Evolutionary conservation across 371 early-diverging fungal genomes (phyloP), one percentile per base, ranked within the genome.

Genomic region (Mortierella sp.): DNA sequence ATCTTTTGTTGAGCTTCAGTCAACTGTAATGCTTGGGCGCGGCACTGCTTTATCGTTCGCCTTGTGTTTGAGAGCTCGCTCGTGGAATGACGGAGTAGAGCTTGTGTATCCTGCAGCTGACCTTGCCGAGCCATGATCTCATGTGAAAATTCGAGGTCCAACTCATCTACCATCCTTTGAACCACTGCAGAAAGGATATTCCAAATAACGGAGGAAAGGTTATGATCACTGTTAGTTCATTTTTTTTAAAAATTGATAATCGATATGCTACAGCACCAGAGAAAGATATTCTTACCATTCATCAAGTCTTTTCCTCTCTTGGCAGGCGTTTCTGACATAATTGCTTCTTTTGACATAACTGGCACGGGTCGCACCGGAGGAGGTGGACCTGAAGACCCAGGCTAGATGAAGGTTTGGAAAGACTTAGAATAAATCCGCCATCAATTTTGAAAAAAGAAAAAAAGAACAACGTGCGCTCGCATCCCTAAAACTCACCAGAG

Each of bases 11-110:
- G 84, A 20, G 91, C 86, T 57, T 93, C 92, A 5, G 92, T 89
- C 54, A 94, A 59, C 47, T 83, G 83, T 47, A 83, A 65, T 16
- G 85, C 85, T 78, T 91, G 87, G 20, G 75, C 47, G 28, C 89
- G 86, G 28, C 86, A 85, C 39, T 85, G 73, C 32, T 93, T 87
- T 55, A 94, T 86, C 51, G 88, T 86, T 39, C 87, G 86, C 22
- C 94, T 89, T 4, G 92, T 89, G 26, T 87, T 85, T 22, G 92
- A 89, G 11, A 97, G 84, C 72, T 95, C 92, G 47, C 80, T 70
- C 0, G 92, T 90, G 3, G 94, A 90, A 24, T 81, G 77, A 8
- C 88, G 84, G 39, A 96, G 83, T 51, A 91, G 88, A 18, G 78
- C 84, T 76, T 91, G 90, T 24, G 91, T 85, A n/a, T 87, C 86